These are phyloP conservation scores for Agaricus bisporus DNA, from an alignment of 768 basidiomycete genomes.

Conservation along the genomic window DNA sequence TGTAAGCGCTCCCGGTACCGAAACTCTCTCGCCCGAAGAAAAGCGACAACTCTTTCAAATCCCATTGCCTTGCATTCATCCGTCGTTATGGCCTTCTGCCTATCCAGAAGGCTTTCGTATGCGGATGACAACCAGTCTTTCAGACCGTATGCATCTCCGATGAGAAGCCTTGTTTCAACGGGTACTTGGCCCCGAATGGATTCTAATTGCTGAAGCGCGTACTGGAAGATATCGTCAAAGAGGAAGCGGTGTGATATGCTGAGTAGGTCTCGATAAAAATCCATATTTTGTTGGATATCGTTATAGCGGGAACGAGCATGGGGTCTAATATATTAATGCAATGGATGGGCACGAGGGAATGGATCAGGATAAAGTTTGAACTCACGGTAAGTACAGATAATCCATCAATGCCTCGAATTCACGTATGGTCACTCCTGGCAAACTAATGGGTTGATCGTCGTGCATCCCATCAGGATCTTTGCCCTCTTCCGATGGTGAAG, in stretches of 20 bases:
- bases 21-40: not conserved
- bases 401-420: constrained; percentile 34
- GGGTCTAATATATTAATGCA: not conserved
- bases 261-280: constrained; percentile 33
- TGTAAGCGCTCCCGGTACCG: not conserved
- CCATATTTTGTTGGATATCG: constrained; percentile 3
- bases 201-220: constrained; percentile 24
- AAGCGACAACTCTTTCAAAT: not conserved
- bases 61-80: constrained; percentile 25
- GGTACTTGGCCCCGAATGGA: not conserved
- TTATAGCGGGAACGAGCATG: not conserved
- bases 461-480: constrained; percentile 23
- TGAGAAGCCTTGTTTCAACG: constrained; percentile 27
- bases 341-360: not conserved
- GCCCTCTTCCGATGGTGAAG: constrained; percentile 13
- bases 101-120: constrained; percentile 28
- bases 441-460: constrained; percentile 26
- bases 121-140: constrained; percentile 32
- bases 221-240: constrained; percentile 27
- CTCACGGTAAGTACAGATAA: constrained; percentile 33
- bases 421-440: constrained; percentile 23
- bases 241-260: constrained; percentile 32
- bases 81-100: constrained; percentile 25
- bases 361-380: not conserved
- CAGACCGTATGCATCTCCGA: constrained; percentile 34